Conservation (phyloP, 2,329 filamentous ascomycete genomes). For the Ambrosiella beaveri region DNA sequence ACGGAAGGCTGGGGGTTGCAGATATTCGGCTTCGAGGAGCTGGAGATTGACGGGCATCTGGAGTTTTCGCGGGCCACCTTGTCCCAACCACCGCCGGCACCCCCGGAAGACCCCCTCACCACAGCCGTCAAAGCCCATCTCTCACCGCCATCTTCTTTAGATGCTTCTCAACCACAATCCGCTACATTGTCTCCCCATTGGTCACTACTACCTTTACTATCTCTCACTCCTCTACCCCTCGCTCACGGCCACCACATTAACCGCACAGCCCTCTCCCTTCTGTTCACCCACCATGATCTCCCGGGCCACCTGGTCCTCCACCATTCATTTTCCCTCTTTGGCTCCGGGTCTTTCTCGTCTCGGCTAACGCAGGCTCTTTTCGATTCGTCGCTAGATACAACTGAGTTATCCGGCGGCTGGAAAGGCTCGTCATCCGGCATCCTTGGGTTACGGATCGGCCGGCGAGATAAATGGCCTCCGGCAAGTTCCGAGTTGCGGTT, state of each 20-base stretch:
- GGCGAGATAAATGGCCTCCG: constrained; percentile 74
- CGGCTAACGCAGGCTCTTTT: constrained; percentile 71
- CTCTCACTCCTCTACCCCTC: constrained; percentile 55
- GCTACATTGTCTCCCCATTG: constrained; percentile 33
- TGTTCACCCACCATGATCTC: constrained; percentile 60
- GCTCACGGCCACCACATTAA: constrained; percentile 65
- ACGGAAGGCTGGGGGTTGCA: constrained; percentile 19
- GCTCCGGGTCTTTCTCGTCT: constrained; percentile 68
- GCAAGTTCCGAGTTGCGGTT: constrained; percentile 85
- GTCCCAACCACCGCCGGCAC: constrained; percentile 19
- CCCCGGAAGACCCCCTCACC: constrained; percentile 14
- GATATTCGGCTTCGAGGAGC: constrained; percentile 32
- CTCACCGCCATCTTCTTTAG: not conserved
- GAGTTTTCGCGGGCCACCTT: constrained; percentile 32
- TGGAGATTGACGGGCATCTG: constrained; percentile 30
- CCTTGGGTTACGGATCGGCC: constrained; percentile 73
- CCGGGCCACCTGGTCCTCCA: constrained; percentile 58
- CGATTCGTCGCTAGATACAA: constrained; percentile 61
- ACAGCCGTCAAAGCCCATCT: constrained; percentile 5
- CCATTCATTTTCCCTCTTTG: constrained; percentile 64
- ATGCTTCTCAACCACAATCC: not conserved
- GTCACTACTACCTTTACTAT: constrained; percentile 49
- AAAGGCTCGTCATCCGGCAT: constrained; percentile 42
- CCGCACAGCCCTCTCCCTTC: constrained; percentile 52
- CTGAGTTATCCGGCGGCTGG: constrained; percentile 38